Evolutionary conservation across 805 yeast genomes (phyloP), one percentile per base, ranked within the genome.

Genomic region (Peterozyma xylosa): DNA sequence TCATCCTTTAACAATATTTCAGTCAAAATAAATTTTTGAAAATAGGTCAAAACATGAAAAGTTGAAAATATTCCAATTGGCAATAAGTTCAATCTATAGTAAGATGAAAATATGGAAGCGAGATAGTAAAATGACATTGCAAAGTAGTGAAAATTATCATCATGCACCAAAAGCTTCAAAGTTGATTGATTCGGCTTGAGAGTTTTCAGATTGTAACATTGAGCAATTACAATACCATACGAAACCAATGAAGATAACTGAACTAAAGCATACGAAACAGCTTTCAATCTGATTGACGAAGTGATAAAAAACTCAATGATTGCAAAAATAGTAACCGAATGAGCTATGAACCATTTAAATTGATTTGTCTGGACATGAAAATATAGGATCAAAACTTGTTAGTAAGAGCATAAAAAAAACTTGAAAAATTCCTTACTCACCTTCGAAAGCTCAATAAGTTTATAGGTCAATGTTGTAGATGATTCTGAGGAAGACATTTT

Each of bases 1-100:
- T 32, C 14, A 40, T 50, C 49, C 44, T 74, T 72, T 18, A 79
- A 63, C 5, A 76, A 67, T 35, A 21, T 21, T 21, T 21, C 27
- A 21, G 97, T 96, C 42, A 90, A 67, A 45, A 91, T 51, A 50
- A 71, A 74, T 36, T 78, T 71, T 53, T 83, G 78, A 43, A 74
- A 50, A 66, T 86, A 91, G 15, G 83, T 80, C 55, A 89, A 67
- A 10, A 78, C 80, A 60, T 90, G 97, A 77, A 91, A 89, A 15
- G 80, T 58, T 7, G 96, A 82, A 62, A 84, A 90, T 45, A 86
- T 67, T 38, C 78, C 68, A 57, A 85, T 88, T 44, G 97, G 95
- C 18, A 81, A 59, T 49, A 83, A 65, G 2, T 95, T 74, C 44
- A 86, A 58, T 32, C 76, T 62, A 49, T 76, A 74, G 47, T 73